Base-by-base conservation (phyloP, 306 rosid genomes). In the Sicyos edulis region DNA sequence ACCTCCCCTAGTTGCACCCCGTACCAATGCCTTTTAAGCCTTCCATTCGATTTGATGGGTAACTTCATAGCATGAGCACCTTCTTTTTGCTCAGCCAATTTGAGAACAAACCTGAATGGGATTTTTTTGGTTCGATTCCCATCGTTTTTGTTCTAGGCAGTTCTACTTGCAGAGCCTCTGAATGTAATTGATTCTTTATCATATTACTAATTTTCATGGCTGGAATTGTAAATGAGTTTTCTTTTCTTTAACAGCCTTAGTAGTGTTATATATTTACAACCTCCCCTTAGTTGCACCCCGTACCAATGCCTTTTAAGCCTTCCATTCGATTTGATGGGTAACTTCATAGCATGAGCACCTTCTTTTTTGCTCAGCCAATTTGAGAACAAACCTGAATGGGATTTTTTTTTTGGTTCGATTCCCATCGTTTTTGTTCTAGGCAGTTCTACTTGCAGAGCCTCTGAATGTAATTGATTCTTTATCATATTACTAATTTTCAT, bases 271-370 rank as follows among this genome's bases (percentile, higher is more conserved):
- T 34, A 32, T 16, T 62, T 34, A n/a, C 9, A 26, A 40, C 60
- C 19, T 55, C 32, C 9, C 26, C 15, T 62, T 3, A 40, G 26
- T 40, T 51, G 17, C 66, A 8, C 14, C 52, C 61, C 52, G 29
- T 64, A 17, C n/a, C 70, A 17, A 64, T 64, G 52, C 70, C 52
- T 63, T 17, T 16, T 64, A 42, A 40, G 70, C 52, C 70, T 64
- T 40, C 52, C 2, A 17, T 64, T 37, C 26, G 15, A 40, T 14
- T 63, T 10, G 4, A 37, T n/a, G 9, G 17, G 51, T 8, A 61
- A 32, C 49, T 61, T 32, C 3, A 7, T 6, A 21, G 53, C 52
- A 63, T 40, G 24, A 17, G 2, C 16, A 40, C 7, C 29, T 21
- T 15, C 51, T 3, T 40, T 63, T 34, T 37, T 37, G 16, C 52